Percentiles rank a stretch among this genome's conserved stretches.
These are phyloP conservation scores for Athelia sp. DNA, from an alignment of 1,284 basidiomycete genomes.

Conservation along the genomic window DNA sequence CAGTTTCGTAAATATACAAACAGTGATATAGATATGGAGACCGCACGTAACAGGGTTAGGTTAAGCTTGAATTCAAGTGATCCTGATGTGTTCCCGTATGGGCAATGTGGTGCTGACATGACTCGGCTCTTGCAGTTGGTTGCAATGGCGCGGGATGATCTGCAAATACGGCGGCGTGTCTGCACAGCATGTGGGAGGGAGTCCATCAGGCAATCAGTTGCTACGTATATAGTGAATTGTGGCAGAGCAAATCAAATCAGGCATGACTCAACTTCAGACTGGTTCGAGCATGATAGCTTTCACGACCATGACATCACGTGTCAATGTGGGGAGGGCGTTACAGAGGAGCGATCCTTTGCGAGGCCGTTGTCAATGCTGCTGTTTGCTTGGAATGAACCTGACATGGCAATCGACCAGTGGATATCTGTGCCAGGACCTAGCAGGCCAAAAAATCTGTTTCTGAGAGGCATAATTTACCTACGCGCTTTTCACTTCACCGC, in stretches of 20 bases:
- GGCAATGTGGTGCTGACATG: not conserved
- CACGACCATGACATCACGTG: not conserved
- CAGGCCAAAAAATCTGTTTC: not conserved
- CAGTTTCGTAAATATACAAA: not conserved
- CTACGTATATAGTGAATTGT: not conserved
- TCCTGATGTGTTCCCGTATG: not conserved
- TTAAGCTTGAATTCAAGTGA: not conserved
- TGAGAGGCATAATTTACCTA: not conserved
- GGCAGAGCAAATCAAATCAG: not conserved
- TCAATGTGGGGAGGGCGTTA: not conserved
- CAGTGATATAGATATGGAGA: not conserved
- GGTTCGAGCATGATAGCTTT: not conserved
- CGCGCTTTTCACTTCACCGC: not conserved
- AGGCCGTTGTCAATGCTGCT: not conserved
- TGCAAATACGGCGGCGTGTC: no score
- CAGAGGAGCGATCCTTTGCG: not conserved
- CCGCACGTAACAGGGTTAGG: not conserved
- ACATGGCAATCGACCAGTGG: not conserved
- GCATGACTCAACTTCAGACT: not conserved
- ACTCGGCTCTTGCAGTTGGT: not conserved
- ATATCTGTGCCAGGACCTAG: not conserved
- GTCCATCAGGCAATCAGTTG: no score
- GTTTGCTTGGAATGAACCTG: not conserved
- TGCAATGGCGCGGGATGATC: no score
- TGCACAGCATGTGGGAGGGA: not conserved